Percentiles rank a stretch among this genome's conserved stretches.
Evolutionary conservation across 345 rosid species (phyloP).

Genomic region (Eucalyptus shirleyi): DNA sequence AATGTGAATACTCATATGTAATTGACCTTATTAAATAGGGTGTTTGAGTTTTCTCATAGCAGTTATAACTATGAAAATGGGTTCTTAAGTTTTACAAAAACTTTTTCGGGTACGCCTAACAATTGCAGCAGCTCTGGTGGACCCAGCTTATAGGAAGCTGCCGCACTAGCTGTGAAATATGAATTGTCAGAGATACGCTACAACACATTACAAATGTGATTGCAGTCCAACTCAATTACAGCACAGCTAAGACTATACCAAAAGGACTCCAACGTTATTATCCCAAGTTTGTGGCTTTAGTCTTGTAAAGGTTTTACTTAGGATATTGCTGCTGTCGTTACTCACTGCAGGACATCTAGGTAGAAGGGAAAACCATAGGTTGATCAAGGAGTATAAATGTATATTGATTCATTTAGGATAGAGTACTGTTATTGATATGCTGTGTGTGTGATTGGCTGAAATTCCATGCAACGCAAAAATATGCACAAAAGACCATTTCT

Average conservation of each 20-base stretch:
- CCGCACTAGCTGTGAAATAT: neutral
- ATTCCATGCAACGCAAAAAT: neutral
- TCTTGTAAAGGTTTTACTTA: neutral
- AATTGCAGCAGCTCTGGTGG: neutral
- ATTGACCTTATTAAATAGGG: neutral
- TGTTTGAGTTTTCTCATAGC: neutral
- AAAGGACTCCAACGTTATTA: neutral
- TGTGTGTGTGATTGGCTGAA: neutral
- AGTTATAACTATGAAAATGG: neutral
- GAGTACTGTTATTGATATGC: neutral
- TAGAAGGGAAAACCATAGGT: neutral
- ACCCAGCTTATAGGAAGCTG: neutral
- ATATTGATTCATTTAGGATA: neutral
- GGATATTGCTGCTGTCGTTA: neutral
- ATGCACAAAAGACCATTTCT: neutral
- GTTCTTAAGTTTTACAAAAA: neutral
- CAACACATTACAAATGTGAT: neutral
- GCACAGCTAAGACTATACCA: neutral
- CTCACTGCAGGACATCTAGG: neutral
- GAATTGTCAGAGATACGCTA: neutral
- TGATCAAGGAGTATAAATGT: neutral
- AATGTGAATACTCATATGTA: neutral
- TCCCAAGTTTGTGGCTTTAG: neutral
- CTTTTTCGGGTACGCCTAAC: neutral
- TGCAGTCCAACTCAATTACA: neutral